These are phyloP conservation scores for Inga leiocalycina DNA, from an alignment of 306 rosid species.

Conservation along the genomic window DNA sequence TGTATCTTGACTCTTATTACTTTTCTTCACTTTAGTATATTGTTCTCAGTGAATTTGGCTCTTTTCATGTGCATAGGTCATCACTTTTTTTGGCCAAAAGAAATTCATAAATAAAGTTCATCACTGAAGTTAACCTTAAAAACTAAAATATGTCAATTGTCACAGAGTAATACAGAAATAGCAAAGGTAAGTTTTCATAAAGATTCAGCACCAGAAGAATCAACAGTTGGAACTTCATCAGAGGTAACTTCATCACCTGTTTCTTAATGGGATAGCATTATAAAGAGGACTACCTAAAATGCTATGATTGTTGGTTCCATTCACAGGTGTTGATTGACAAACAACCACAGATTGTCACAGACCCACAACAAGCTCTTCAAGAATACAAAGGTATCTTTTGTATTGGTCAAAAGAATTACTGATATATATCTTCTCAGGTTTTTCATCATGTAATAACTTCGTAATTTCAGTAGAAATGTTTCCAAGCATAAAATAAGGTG, in stretches of 20 bases:
- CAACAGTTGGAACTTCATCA: not conserved
- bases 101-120: not conserved
- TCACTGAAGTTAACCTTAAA: not conserved
- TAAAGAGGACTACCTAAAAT: not conserved
- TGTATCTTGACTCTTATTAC: not conserved
- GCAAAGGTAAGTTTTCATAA: not conserved
- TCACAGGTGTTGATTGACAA: not conserved
- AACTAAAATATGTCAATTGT: not conserved
- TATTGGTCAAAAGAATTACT: not conserved
- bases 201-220: not conserved
- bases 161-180: not conserved
- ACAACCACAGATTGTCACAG: not conserved
- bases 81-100: no score
- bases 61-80: not conserved
- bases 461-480: not conserved
- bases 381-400: not conserved
- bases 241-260: not conserved
- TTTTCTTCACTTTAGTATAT: not conserved
- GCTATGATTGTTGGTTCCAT: not conserved
- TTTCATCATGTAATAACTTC: no score
- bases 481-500: not conserved
- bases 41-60: not conserved
- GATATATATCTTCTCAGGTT: not conserved
- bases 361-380: not conserved
- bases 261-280: not conserved